phyloP scores from a whole-genome alignment of 352 stramenopile genomes.

The Globisporangium heterothallicum region DNA sequence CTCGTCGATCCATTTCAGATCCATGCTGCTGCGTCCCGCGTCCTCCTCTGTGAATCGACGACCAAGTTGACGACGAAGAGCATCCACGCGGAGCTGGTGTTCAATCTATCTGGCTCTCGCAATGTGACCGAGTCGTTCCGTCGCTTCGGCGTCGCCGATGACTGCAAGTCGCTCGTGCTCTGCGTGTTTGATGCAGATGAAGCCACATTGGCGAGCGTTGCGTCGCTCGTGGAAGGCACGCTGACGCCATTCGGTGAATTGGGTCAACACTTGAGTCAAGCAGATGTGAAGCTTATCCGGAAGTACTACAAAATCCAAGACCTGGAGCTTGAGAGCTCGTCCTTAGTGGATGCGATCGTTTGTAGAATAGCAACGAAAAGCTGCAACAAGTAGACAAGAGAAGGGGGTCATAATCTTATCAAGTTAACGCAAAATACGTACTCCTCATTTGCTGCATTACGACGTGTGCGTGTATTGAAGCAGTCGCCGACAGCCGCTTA shows the following conservation, averaged over 20 bases:
- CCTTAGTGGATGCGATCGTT: conserved; percentile 59
- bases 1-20: conserved; percentile 74
- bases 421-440: too few relatives aligned
- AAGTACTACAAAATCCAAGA: conserved; percentile 87
- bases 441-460: conserved; percentile 10
- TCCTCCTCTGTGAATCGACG: conserved; percentile 59
- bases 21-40: conserved; percentile 61
- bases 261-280: conserved; percentile 36
- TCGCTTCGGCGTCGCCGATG: conserved; percentile 61
- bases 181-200: conserved; percentile 73
- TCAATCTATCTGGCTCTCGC: conserved; percentile 79
- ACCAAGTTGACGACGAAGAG: conserved; percentile 63
- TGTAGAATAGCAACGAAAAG: conserved; percentile 87
- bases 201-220: conserved; percentile 22
- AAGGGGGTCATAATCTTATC: too few relatives aligned
- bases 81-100: conserved; percentile 79
- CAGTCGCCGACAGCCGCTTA: conserved; percentile 12
- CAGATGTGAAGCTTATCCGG: conserved; percentile 52
- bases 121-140: conserved; percentile 83
- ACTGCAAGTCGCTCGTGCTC: conserved; percentile 55
- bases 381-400: conserved; percentile 85
- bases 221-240: conserved; percentile 49
- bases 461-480: not conserved
- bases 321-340: conserved; percentile 54
- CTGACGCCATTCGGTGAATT: conserved; percentile 38